phyloP scores from a whole-genome alignment of 2,329 filamentous ascomycete species.

The Calonectria hongkongensis region DNA sequence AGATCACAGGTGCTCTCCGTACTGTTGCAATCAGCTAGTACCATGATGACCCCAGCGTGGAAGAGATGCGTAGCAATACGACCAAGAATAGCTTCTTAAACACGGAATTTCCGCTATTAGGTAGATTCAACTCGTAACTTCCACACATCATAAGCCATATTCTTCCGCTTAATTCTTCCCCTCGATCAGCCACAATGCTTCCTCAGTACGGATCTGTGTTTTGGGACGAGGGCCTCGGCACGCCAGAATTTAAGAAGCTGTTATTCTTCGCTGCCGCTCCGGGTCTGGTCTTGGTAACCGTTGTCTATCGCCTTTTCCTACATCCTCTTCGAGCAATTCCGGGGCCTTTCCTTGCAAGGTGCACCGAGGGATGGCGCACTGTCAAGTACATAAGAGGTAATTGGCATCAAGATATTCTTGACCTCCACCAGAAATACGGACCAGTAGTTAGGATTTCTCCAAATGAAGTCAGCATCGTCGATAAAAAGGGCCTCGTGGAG shows the following conservation, averaged over 20 bases:
- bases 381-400: background rate
- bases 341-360: background rate
- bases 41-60: too few species aligned
- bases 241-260: background rate
- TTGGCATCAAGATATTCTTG: conserved; percentile 14
- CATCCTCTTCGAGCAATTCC: conserved; percentile 9
- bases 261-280: background rate
- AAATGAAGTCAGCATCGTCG: conserved; percentile 7
- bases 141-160: too few species aligned
- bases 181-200: too few species aligned
- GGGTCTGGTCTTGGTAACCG: background rate
- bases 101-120: too few species aligned
- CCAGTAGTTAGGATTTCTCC: background rate
- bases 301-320: background rate
- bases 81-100: too few species aligned
- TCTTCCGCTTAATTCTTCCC: too few species aligned
- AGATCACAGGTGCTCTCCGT: too few species aligned
- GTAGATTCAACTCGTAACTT: too few species aligned
- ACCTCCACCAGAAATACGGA: background rate
- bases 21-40: too few species aligned
- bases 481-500: background rate
- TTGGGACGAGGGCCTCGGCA: background rate
- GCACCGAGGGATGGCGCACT: conserved; percentile 10
- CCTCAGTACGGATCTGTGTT: too few species aligned
- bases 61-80: too few species aligned